Percentiles rank a stretch among this genome's conserved stretches.
Evolutionary conservation across 2,329 filamentous ascomycete species (phyloP).

Genomic region (Hymenoscyphus linearis): DNA sequence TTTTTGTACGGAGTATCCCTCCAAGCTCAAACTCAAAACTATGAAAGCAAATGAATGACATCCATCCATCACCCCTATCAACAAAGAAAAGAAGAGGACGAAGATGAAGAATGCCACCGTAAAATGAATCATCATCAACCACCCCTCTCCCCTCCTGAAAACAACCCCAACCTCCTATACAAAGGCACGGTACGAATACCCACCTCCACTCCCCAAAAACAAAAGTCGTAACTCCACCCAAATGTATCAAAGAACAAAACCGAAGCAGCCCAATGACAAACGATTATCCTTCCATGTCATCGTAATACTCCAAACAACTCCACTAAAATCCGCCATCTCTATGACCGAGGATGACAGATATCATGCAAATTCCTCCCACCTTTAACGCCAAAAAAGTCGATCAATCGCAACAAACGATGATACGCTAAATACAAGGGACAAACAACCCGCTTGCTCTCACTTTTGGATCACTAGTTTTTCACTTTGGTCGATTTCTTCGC

Average conservation of each 20-base stretch:
- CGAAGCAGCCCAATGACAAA: background rate
- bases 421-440: background rate
- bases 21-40: too few relatives aligned
- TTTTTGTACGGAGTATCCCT: too few relatives aligned
- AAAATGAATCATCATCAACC: too few relatives aligned
- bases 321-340: background rate
- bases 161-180: background rate
- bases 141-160: background rate
- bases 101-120: too few relatives aligned
- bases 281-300: background rate
- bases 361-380: background rate
- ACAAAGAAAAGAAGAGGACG: too few relatives aligned
- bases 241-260: background rate
- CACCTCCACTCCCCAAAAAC: background rate
- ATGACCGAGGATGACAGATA: background rate
- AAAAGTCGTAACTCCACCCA: background rate
- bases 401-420: background rate
- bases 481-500: conserved; percentile 68
- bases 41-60: too few relatives aligned
- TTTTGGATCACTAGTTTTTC: background rate
- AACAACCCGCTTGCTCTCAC: background rate
- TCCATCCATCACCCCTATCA: too few relatives aligned
- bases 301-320: background rate
- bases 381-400: background rate
- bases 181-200: background rate